Evolutionary conservation across 108 stramenopile genomes (phyloP).

Genomic region (Chaetoceros muelleri): DNA sequence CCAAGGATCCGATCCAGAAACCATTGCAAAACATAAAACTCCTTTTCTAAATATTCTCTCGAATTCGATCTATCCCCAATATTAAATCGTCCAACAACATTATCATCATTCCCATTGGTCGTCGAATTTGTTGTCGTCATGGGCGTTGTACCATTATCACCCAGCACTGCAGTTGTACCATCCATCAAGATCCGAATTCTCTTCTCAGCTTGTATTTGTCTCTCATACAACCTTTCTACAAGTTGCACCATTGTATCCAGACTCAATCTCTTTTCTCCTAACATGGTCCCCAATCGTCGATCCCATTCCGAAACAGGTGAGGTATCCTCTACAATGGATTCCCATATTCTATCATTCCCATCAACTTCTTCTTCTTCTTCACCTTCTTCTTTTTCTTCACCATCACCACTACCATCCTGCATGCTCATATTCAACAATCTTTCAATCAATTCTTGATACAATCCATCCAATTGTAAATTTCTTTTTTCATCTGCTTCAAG

Average conservation of each 20-base stretch:
- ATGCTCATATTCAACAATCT: constrained; percentile 11
- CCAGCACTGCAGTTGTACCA: constrained; percentile 11
- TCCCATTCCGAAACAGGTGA: constrained; percentile 2
- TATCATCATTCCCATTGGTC: too few relatives aligned
- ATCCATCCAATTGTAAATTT: constrained; percentile 15
- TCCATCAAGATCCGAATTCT: not conserved
- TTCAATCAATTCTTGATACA: constrained; percentile 21
- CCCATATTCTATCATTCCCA: not conserved
- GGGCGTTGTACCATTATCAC: constrained; percentile 17
- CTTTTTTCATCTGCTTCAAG: constrained; percentile 16
- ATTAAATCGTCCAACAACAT: too few relatives aligned
- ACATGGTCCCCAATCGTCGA: constrained; percentile 20
- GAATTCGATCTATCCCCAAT: constrained; percentile 11
- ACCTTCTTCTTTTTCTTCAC: not conserved
- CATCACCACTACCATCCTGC: not conserved
- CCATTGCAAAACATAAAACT: constrained; percentile 12
- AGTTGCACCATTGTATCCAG: constrained; percentile 25
- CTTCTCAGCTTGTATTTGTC: constrained; percentile 12
- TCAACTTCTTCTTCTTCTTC: not conserved
- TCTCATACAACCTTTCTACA: constrained; percentile 41
- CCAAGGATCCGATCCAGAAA: constrained; percentile 22
- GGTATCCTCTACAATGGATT: not conserved
- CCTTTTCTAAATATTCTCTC: not conserved
- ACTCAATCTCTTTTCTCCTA: constrained; percentile 24
- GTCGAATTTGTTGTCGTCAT: too few relatives aligned